Base-by-base conservation (phyloP, 108 stramenopile genomes). In the Cyclotella baltica region DNA sequence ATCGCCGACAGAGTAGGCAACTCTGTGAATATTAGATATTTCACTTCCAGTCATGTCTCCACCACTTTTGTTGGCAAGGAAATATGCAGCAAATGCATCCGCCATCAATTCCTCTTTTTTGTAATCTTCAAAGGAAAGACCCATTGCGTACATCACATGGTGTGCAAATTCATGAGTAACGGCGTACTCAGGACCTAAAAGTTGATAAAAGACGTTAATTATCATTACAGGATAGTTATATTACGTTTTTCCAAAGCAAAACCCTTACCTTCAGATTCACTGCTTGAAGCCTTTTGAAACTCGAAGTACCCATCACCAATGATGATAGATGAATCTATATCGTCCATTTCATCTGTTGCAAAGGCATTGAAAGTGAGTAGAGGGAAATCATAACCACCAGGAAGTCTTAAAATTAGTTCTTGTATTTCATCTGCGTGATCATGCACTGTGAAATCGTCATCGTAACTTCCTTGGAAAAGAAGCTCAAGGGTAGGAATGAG, bases 331-430 rank as follows among this genome's bases (percentile, higher is more conserved):
- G 79, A 59, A 18, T 62, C 73, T 36, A 50, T n/a, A 20, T 73
- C 72, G 27, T 67, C 71, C 67, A 77, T 63, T 27, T 66, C 76
- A 36, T 83, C 81, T 5, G 72, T 78, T 4, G 81, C 81, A 77
- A 83, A 83, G 3, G 81, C 81, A 83, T 83, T 83, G 50, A 78
- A 77, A 0, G 81, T 83, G 18, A 83, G 20, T 0, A 83, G 57
- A 22, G 81, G 81, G 37, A 64, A 73, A 40, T 78, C 62, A 55
- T 83, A 83, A 34, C 62, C 53, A 23, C 72, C 72, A 4, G 81
- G 81, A 3, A 83, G 72, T 3, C 81, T 59, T 23, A 9, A 11
- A 9, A 83, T 78, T 23, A 83, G 40, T 46, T 53, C 64, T 73
- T 83, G 71, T 34, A 83, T 83, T 28, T 83, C 77, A 50, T 37